Percentiles rank a stretch among this genome's conserved stretches.
These are phyloP conservation scores for Penicillium odoratum DNA, from an alignment of 495 filamentous ascomycete genomes.

Conservation along the genomic window DNA sequence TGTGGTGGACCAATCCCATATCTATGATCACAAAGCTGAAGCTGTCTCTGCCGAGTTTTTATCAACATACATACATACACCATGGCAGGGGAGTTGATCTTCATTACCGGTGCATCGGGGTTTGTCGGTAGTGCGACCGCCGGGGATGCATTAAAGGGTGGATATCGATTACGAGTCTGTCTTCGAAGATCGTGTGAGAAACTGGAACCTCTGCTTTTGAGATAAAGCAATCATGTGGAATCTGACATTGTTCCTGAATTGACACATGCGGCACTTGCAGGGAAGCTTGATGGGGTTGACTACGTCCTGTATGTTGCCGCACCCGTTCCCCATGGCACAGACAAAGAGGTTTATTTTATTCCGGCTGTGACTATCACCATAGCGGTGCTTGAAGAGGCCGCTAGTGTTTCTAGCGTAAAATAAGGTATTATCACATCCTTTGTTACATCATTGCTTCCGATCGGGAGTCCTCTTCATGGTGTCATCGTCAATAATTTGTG, in stretches of 20 bases:
- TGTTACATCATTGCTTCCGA: slow-evolving; percentile 29
- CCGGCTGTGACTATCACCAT: slow-evolving; percentile 24
- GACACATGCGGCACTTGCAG: slow-evolving; percentile 30
- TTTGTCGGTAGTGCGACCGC: slow-evolving; percentile 43
- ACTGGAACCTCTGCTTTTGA: slow-evolving; percentile 20
- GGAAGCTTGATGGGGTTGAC: slow-evolving; percentile 33
- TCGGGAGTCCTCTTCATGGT: slow-evolving; percentile 24
- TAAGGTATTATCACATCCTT: slow-evolving; percentile 40
- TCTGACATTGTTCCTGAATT: slow-evolving; percentile 36
- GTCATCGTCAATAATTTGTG: slow-evolving; percentile 24
- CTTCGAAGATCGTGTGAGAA: slow-evolving; percentile 30
- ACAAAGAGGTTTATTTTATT: slow-evolving; percentile 26
- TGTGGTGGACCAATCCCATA: too few relatives aligned
- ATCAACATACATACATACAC: too few relatives aligned
- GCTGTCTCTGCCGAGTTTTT: too few relatives aligned
- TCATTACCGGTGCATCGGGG: slow-evolving; percentile 48
- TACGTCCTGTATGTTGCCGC: slow-evolving; percentile 44
- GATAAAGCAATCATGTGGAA: slow-evolving; percentile 22
- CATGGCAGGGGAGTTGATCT: slow-evolving; percentile 27
- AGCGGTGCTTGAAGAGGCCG: slow-evolving; percentile 32
- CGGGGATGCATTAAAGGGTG: slow-evolving; percentile 37
- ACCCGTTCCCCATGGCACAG: slow-evolving; percentile 28
- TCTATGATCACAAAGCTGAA: too few relatives aligned
- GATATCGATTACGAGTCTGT: slow-evolving; percentile 38
- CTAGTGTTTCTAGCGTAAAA: slow-evolving; percentile 30